Percentiles rank a stretch among this genome's conserved stretches.
Evolutionary conservation across 306 rosid species (phyloP).

Genomic region (Begonia peltatifolia): DNA sequence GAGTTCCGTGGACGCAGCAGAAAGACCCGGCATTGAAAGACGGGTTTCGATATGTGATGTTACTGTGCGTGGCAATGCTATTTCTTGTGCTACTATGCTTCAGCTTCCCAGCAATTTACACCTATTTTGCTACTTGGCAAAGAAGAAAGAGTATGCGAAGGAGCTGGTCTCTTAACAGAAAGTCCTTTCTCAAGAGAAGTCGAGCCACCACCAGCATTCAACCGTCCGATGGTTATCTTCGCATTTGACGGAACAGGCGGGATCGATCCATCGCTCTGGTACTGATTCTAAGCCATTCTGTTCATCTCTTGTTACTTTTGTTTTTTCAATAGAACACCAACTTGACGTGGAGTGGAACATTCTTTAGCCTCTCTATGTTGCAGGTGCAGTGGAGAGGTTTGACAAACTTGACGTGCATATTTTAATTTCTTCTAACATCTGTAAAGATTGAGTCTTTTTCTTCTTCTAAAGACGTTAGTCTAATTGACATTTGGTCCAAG

Average conservation of each 20-base stretch:
- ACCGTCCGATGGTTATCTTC: slow-evolving; percentile 62
- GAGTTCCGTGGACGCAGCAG: slow-evolving; percentile 95
- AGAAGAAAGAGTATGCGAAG: slow-evolving; percentile 22
- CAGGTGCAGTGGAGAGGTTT: too few relatives aligned
- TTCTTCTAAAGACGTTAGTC: too few relatives aligned
- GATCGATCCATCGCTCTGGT: too few relatives aligned
- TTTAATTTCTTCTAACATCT: too few relatives aligned
- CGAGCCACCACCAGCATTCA: slow-evolving; percentile 17
- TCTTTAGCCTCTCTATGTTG: too few relatives aligned
- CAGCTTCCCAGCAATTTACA: slow-evolving; percentile 57
- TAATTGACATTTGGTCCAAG: too few relatives aligned
- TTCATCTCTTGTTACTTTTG: too few relatives aligned
- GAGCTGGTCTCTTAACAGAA: slow-evolving; percentile 75
- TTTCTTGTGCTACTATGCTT: slow-evolving; percentile 71
- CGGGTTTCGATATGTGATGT: slow-evolving; percentile 79
- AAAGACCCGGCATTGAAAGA: slow-evolving; percentile 32
- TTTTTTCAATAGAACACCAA: too few relatives aligned
- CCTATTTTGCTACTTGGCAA: slow-evolving; percentile 43
- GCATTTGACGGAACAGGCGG: slow-evolving; percentile 26
- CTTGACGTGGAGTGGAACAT: too few relatives aligned
- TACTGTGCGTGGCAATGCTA: slow-evolving; percentile 44
- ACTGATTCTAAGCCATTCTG: too few relatives aligned
- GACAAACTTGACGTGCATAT: too few relatives aligned
- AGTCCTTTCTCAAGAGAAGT: slow-evolving; percentile 42
- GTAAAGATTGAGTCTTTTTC: too few relatives aligned